These are phyloP conservation scores for Xylaria hypoxylon DNA, from an alignment of 2,329 filamentous ascomycete species.

Conservation along the genomic window DNA sequence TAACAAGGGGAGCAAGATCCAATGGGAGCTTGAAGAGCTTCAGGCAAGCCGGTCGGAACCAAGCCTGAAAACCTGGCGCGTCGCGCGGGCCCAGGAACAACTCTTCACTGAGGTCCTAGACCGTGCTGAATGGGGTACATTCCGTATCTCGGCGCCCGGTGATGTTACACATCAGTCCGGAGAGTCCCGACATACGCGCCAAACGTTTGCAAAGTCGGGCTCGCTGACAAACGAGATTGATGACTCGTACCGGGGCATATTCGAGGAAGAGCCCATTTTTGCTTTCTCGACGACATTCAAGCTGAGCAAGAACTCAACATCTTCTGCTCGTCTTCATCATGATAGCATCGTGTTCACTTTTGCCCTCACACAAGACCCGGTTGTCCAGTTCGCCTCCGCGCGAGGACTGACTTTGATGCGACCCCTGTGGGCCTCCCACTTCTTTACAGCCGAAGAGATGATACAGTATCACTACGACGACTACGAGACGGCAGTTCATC, in stretches of 20 bases:
- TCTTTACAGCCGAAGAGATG: conserved; percentile 70
- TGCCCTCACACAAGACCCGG: conserved; percentile 80
- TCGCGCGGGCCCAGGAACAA: conserved; percentile 70
- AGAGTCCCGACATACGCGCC: conserved; percentile 72
- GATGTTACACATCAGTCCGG: conserved; percentile 78
- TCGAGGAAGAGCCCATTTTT: conserved; percentile 84
- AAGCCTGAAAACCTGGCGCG: conserved; percentile 73
- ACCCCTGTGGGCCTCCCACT: conserved; percentile 83
- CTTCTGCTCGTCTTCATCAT: conserved; percentile 47
- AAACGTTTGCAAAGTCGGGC: conserved; percentile 75
- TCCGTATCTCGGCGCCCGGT: conserved; percentile 79
- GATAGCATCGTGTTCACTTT: conserved; percentile 79
- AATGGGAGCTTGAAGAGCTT: conserved; percentile 72
- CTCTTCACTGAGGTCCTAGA: conserved; percentile 80
- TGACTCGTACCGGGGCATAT: conserved; percentile 73
- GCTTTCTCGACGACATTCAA: conserved; percentile 77
- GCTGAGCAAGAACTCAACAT: conserved; percentile 54
- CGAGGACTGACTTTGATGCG: conserved; percentile 82
- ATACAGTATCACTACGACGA: conserved; percentile 82
- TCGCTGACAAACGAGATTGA: conserved; percentile 75
- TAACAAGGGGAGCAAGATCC: conserved; percentile 73
- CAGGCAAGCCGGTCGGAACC: conserved; percentile 51
- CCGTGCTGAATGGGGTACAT: conserved; percentile 84
- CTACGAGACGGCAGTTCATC: conserved; percentile 69
- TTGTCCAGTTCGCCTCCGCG: conserved; percentile 82